Conservation (phyloP, 2,329 filamentous ascomycete genomes). For the Zasmidium angulare region DNA sequence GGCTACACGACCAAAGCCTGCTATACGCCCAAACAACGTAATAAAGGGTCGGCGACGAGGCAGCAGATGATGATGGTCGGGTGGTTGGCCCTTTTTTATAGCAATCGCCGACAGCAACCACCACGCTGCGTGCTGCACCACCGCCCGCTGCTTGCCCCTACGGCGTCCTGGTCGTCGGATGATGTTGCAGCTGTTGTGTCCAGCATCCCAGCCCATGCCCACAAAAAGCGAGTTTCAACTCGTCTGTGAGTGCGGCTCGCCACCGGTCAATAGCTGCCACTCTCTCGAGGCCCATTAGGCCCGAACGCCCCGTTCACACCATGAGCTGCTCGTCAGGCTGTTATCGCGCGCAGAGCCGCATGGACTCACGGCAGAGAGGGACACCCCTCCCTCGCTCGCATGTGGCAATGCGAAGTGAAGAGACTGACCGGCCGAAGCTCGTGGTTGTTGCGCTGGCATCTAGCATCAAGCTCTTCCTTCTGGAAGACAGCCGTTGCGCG, state of each 20-base stretch:
- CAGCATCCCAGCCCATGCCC: not conserved
- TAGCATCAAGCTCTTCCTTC: not conserved
- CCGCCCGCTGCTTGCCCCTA: not conserved
- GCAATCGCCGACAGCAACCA: not conserved
- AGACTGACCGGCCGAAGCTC: conserved; percentile 6
- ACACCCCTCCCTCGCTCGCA: not conserved
- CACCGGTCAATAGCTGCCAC: conserved; percentile 2
- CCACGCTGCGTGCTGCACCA: not conserved
- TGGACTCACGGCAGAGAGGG: not conserved
- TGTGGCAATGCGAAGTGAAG: not conserved
- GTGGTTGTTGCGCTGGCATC: conserved; percentile 8
- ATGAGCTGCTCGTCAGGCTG: not conserved
- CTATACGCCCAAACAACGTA: not conserved
- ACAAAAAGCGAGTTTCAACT: not conserved
- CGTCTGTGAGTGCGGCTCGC: not conserved
- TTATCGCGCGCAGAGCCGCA: not conserved
- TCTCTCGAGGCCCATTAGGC: not conserved
- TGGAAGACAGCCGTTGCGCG: not conserved
- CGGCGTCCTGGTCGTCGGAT: not conserved
- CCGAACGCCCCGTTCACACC: conserved; percentile 7
- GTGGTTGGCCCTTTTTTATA: not conserved
- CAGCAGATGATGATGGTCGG: not conserved
- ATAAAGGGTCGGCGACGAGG: not conserved
- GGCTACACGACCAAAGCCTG: not conserved
- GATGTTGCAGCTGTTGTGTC: not conserved